phyloP scores from a whole-genome alignment of 1,284 basidiomycete genomes.

The Trichosporon asahii region DNA sequence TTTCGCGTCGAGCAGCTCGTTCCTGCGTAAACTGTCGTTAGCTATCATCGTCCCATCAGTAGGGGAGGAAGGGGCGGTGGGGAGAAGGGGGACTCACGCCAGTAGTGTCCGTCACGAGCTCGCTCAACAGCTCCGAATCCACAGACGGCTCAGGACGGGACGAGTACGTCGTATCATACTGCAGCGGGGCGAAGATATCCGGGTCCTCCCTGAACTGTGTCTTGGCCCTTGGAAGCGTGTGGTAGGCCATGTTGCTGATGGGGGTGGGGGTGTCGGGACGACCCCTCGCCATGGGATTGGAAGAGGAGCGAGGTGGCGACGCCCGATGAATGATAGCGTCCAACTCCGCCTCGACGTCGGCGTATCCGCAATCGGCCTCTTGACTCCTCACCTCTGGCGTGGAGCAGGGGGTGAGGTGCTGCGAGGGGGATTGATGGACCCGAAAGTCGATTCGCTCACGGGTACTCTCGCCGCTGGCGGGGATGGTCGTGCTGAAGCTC shows the following conservation, averaged over 20 bases:
- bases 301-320: neutral
- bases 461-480: neutral
- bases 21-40: neutral
- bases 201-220: neutral
- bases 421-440: neutral
- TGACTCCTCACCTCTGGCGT: neutral
- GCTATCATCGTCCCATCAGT: neutral
- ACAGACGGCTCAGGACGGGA: neutral
- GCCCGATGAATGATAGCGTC: neutral
- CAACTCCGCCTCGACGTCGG: neutral
- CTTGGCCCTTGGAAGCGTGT: neutral
- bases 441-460: neutral
- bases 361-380: neutral
- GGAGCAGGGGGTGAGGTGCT: neutral
- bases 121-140: neutral
- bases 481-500: neutral
- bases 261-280: too few species aligned
- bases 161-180: neutral
- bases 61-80: neutral
- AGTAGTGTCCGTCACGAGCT: neutral
- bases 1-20: neutral
- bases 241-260: neutral
- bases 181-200: neutral
- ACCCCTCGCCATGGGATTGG: too few species aligned
- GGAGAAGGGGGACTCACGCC: neutral